Conservation (phyloP, 371 early-diverging fungal species). For the Chytridiales sp. region DNA sequence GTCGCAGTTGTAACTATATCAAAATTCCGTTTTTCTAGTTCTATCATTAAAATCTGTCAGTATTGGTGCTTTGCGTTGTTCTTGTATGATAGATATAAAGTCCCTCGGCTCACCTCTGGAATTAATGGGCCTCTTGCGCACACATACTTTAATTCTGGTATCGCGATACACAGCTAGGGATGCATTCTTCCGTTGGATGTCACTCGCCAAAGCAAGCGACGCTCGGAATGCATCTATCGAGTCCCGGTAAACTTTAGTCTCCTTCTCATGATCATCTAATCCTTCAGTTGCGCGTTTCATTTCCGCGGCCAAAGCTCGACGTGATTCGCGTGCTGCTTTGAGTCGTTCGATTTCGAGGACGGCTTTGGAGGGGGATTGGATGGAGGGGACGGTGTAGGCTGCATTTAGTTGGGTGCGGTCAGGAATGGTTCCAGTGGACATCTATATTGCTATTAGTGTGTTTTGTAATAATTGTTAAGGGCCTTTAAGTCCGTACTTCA, state of each 20-base stretch:
- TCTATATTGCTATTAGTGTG: too few relatives aligned
- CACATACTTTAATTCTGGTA: constrained; percentile 27
- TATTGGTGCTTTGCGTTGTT: neutral
- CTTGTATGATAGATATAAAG: neutral
- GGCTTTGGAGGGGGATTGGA: constrained; percentile 33
- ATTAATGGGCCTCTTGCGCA: constrained; percentile 32
- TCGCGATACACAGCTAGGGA: too few relatives aligned
- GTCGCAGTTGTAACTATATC: constrained; percentile 28
- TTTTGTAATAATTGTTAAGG: too few relatives aligned
- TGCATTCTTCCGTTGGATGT: too few relatives aligned
- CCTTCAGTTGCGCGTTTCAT: constrained; percentile 5
- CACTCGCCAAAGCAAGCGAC: constrained; percentile 4
- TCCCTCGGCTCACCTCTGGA: constrained; percentile 17
- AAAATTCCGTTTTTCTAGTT: constrained; percentile 9
- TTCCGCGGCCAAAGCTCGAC: constrained; percentile 23
- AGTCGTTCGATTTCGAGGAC: constrained; percentile 24
- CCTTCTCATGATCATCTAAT: constrained; percentile 9
- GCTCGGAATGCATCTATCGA: constrained; percentile 22
- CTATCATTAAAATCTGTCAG: neutral
- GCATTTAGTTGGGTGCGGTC: too few relatives aligned
- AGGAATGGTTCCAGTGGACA: too few relatives aligned
- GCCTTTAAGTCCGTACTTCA: too few relatives aligned
- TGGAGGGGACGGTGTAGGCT: too few relatives aligned
- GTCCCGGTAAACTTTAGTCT: constrained; percentile 16
- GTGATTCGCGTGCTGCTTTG: constrained; percentile 23